Conservation (phyloP, 2,329 filamentous ascomycete species). For the Aspergillus transmontanensis region DNA sequence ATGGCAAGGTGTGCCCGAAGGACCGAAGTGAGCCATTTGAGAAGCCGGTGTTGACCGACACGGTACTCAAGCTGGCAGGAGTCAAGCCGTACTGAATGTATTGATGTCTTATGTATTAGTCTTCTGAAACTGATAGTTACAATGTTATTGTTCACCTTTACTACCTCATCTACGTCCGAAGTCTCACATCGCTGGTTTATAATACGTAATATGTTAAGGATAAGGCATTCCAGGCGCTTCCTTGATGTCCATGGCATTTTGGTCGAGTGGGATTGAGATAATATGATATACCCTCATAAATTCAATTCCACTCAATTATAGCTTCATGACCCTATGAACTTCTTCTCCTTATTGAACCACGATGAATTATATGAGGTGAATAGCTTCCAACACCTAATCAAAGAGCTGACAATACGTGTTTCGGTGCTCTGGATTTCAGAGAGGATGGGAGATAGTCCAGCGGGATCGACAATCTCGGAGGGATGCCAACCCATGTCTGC, state of each 20-base stretch:
- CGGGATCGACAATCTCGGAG: neutral
- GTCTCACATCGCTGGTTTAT: no score
- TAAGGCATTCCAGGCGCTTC: no score
- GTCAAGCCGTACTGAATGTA: slow-evolving; percentile 27
- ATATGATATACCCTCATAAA: neutral
- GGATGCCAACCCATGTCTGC: neutral
- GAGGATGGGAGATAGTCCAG: neutral
- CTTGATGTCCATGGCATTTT: no score
- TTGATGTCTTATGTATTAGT: slow-evolving; percentile 1
- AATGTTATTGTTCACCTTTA: neutral
- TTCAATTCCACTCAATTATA: neutral
- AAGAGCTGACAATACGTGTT: neutral
- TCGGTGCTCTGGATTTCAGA: neutral
- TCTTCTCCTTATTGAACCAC: neutral
- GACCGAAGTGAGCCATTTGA: slow-evolving; percentile 43
- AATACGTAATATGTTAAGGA: no score
- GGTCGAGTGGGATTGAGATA: no score
- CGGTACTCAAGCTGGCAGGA: slow-evolving; percentile 39
- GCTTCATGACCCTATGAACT: neutral
- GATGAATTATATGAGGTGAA: neutral
- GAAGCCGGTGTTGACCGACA: slow-evolving; percentile 40
- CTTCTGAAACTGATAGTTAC: neutral
- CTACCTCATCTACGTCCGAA: neutral
- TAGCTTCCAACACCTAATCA: neutral
- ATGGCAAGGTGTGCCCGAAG: slow-evolving; percentile 40